Base-by-base conservation (phyloP, 345 rosid species). In the Moricandia moricandioides region DNA sequence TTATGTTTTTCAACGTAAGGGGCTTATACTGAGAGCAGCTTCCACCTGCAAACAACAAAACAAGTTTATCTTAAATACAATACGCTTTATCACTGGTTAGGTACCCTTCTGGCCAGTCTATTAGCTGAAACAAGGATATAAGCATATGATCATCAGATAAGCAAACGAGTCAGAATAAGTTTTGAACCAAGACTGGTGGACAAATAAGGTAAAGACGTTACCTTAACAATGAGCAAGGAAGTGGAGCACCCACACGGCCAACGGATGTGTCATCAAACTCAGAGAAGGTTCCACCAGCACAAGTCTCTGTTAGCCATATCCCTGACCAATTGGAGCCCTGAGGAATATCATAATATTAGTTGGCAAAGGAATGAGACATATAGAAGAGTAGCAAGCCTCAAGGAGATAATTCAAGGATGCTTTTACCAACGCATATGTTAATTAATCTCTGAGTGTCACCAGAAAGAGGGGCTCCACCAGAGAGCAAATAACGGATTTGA, bases 381-480 rank as follows among this genome's bases (percentile, higher is more conserved):
- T 2, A 0, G 24, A 21, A 21, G 24, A 21, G 69, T 33, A 52
- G 27, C 7, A 69, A 70, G 29, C 52, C 51, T 73, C 64, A 60
- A 60, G 40, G 67, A 81, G 43, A 56, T 77, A 65, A 39, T 60
- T 40, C 34, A 58, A 62, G 62, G 67, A 55, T 74, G 70, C 60
- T 83, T 91, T 83, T 81, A 92, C 98, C 96, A 76, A 96, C 84
- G 74, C 98, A 96, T 67, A 96, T 88, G 88, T 91, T 96, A 85
- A 96, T 92, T 82, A 92, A 96, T 88, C 99, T 92, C 82, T 96
- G 99, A 72, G 99, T 96, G 76, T 89, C 96, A 73, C 82, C 88
- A 76, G 97, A 91, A 79, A 96, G 91, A 65, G 99, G 99, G 66
- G 99, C 98, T 80, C 99, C 99, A 16, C 99, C 99, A 45, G 98